These are phyloP conservation scores for Eimeria necatrix DNA, from an alignment of 169 alveolate species.

Conservation along the genomic window DNA sequence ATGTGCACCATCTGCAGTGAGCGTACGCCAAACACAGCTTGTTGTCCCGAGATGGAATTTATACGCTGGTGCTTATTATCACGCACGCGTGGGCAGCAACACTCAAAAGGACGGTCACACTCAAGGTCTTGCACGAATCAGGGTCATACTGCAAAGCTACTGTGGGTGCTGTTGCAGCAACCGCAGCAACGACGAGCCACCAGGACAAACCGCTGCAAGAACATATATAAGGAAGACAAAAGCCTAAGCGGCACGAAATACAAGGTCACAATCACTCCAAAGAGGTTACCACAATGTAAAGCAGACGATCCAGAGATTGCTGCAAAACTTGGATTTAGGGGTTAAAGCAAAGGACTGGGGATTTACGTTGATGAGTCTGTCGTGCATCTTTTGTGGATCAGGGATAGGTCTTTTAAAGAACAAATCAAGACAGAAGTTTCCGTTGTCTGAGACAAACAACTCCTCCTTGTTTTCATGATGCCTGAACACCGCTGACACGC, in stretches of 20 bases:
- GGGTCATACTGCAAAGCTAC: neutral
- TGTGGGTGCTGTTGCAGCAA: conserved; percentile 46
- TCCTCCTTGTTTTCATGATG: neutral
- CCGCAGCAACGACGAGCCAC: neutral
- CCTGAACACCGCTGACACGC: conserved; percentile 53
- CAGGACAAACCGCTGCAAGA: neutral
- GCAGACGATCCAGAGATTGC: too few species aligned
- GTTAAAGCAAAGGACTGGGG: neutral
- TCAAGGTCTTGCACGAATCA: too few species aligned
- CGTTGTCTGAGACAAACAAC: conserved; percentile 66
- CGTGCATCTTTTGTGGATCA: conserved; percentile 20
- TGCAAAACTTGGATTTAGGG: neutral
- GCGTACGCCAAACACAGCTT: too few species aligned
- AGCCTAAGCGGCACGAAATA: neutral
- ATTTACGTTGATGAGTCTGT: conserved; percentile 2
- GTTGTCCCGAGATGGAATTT: too few species aligned
- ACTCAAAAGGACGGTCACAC: neutral
- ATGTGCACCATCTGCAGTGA: neutral
- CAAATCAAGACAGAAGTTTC: conserved; percentile 64
- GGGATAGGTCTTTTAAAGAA: conserved; percentile 18
- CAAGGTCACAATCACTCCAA: neutral
- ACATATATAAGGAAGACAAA: neutral
- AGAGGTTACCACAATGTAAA: too few species aligned
- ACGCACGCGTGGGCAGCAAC: neutral
- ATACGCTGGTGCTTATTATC: too few species aligned